Conservation (phyloP, 768 basidiomycete species). For the Tephrocybe sp. region DNA sequence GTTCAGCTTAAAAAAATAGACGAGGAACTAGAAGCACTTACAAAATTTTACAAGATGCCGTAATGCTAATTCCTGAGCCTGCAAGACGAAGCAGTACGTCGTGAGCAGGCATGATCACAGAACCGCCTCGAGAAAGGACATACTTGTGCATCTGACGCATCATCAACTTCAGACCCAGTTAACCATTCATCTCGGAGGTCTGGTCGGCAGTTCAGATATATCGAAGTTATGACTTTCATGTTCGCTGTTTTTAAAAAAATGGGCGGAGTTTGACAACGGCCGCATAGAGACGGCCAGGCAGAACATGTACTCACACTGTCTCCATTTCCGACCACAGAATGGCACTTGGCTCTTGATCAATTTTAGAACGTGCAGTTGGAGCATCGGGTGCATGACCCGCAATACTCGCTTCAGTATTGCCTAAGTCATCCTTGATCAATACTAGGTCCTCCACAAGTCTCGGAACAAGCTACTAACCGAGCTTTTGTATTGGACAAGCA, state of each 20-base stretch:
- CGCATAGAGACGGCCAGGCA: background rate
- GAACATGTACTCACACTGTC: slow-evolving; percentile 67
- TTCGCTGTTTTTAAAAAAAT: slow-evolving; percentile 69
- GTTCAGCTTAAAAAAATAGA: background rate
- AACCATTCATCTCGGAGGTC: slow-evolving; percentile 98
- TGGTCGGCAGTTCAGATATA: slow-evolving; percentile 95
- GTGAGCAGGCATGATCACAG: background rate
- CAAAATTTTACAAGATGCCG: slow-evolving; percentile 95
- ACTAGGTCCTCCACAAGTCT: background rate
- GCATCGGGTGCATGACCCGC: slow-evolving; percentile 88
- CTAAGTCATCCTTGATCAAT: slow-evolving; percentile 35
- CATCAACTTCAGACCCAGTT: slow-evolving; percentile 88
- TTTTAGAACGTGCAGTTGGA: slow-evolving; percentile 94
- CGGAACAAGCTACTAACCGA: slow-evolving; percentile 54
- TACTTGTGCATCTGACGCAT: slow-evolving; percentile 88
- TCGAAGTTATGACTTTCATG: slow-evolving; percentile 99
- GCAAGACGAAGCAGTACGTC: background rate
- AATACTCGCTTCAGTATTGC: slow-evolving; percentile 94
- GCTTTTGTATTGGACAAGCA: slow-evolving; percentile 97
- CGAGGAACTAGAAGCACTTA: slow-evolving; percentile 32
- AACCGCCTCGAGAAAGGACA: slow-evolving; percentile 10
- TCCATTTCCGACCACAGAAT: slow-evolving; percentile 96
- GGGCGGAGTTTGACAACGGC: background rate
- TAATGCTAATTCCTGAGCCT: slow-evolving; percentile 95
- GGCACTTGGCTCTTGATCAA: slow-evolving; percentile 99